Evolutionary conservation across 2,329 filamentous ascomycete species (phyloP), one percentile per base, ranked within the genome.

Genomic region (Botrytis elliptica): DNA sequence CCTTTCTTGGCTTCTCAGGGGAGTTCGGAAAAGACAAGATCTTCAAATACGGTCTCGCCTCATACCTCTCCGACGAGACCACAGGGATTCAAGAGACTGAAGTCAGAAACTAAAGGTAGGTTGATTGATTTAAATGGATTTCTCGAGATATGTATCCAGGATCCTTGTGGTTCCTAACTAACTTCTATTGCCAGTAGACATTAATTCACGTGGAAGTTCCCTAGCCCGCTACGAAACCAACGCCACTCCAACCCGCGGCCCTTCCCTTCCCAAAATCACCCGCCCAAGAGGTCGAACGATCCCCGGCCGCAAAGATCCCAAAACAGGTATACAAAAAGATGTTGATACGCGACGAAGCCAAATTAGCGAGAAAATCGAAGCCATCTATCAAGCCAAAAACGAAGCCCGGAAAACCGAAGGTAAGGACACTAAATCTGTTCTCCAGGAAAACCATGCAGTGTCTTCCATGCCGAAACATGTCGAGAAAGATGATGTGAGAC

Each of bases 281-380:
- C 38, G 20, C 60, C 25, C 52, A 57, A 44, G 38, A 36, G 71
- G 69, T 69, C 71, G 49, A 74, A 72, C 40, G 10, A 46, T 60
- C 4, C 71, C 64, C 7, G n/a, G 64, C 7, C 66, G 55, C 7
- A 73, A 55, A n/a, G 36, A 69, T 8, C 33, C 25, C n/a, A 57
- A 59, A 33, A 63, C 49, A 20, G 42, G 42, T 8, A 42, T 49
- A 9, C 55, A 69, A 14, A 69, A 69, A 69, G 71, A 73, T 36
- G 8, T 62, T 20, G 64, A 72, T 10, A 62, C 18, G 1, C 16
- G 64, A 33, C 64, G 71, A 10, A 40, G 52, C 40, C 71, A 73
- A 73, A 70, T 79, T 20, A 77, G 76, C 36, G 75, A 77, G 38
- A 78, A 78, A 38, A 77, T 79, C 55, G 77, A 77, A 65, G 75